Conservation (phyloP, 768 basidiomycete species). For the Tricholoma terreum region DNA sequence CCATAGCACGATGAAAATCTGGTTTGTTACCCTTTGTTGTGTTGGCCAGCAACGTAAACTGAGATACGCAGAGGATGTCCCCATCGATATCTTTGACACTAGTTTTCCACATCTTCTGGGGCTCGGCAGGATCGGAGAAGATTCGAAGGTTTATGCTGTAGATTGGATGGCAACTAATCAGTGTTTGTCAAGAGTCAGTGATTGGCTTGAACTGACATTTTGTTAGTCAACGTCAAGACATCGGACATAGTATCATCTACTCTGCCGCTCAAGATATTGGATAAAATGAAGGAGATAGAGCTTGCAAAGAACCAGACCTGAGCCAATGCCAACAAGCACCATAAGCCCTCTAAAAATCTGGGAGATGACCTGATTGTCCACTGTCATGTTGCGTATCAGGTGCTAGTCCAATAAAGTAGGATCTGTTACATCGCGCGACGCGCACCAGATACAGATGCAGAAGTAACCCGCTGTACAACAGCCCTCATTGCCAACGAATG, state of each 20-base stretch:
- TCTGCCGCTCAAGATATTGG: conserved; percentile 21
- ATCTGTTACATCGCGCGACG: conserved; percentile 7
- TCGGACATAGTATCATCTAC: conserved; percentile 82
- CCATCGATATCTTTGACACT: conserved; percentile 87
- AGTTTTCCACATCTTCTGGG: conserved; percentile 77
- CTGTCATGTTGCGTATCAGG: conserved; percentile 36
- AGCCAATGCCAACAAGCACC: conserved; percentile 87
- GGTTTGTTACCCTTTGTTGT: conserved; percentile 87
- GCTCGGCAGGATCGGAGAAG: conserved; percentile 57
- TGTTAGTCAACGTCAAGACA: conserved; percentile 68
- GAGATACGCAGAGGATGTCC: conserved; percentile 91
- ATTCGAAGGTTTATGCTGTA: conserved; percentile 67
- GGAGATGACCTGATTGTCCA: conserved; percentile 76
- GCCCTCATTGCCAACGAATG: conserved; percentile 60
- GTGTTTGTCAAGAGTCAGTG: neutral
- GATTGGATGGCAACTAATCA: conserved; percentile 4
- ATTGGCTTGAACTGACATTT: conserved; percentile 56
- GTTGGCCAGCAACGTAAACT: conserved; percentile 88
- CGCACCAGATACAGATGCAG: conserved; percentile 83
- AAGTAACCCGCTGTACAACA: conserved; percentile 78
- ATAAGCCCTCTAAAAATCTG: conserved; percentile 82
- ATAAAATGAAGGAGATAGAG: neutral
- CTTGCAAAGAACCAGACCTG: conserved; percentile 47
- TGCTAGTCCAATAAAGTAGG: neutral
- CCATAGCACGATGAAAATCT: conserved; percentile 94